These are phyloP conservation scores for Flaveria sonorensis DNA, from an alignment of 129 eudicot species.

Conservation along the genomic window DNA sequence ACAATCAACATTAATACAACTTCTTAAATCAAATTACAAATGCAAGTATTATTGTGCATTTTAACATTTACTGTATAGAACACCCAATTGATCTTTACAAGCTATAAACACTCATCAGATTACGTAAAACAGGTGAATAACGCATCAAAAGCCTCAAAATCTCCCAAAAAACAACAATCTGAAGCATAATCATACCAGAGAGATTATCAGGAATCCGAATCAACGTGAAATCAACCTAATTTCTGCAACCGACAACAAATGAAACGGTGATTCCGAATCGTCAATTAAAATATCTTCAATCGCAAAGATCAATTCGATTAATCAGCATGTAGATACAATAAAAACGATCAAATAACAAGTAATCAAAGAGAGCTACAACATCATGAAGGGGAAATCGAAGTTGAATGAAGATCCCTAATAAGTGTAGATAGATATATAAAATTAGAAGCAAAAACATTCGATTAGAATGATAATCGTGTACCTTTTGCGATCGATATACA, in stretches of 20 bases:
- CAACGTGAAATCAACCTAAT: constrained; percentile 28
- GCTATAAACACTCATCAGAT: constrained; percentile 17
- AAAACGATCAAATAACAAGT: constrained; percentile 14
- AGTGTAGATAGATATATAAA: constrained; percentile 23
- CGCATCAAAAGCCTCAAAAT: background rate
- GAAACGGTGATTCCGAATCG: constrained; percentile 21
- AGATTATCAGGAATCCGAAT: constrained; percentile 30
- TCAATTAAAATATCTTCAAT: constrained; percentile 25
- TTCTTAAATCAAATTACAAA: background rate
- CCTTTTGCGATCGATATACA: constrained; percentile 32
- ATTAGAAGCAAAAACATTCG: constrained; percentile 4
- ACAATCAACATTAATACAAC: background rate
- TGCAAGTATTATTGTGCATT: constrained; percentile 3
- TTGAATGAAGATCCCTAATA: constrained; percentile 27
- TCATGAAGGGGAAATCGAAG: constrained; percentile 31
- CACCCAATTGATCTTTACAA: constrained; percentile 13
- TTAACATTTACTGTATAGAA: background rate
- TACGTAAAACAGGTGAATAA: constrained; percentile 12
- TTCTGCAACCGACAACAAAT: constrained; percentile 43
- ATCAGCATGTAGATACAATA: background rate
- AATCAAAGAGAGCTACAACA: background rate
- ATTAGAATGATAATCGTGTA: constrained; percentile 13
- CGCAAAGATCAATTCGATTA: constrained; percentile 13
- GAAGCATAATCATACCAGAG: constrained; percentile 34
- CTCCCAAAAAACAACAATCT: background rate